Evolutionary conservation across 1,139 yeast genomes (phyloP), one percentile per base, ranked within the genome.

Genomic region (Spathaspora sp.): DNA sequence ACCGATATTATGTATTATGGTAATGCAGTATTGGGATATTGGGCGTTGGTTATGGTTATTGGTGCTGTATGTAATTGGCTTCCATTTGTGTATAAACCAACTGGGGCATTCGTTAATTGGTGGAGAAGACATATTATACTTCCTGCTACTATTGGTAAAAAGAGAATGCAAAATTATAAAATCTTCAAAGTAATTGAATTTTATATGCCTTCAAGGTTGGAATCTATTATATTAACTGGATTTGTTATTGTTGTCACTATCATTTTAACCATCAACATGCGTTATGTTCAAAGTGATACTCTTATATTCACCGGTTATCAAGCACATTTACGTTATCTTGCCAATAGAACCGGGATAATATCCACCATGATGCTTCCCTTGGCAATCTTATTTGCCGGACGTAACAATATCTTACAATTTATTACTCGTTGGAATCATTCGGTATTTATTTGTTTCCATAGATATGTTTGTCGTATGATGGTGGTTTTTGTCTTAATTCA

Each of bases 161-260:
- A 41, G 15, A 52, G 49, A 34, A 40, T 43, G 18, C 47, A 49
- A 34, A 47, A 66, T 39, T 51, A 57, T 36, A 58, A 59, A 34
- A 51, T 54, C 23, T 56, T 61, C 36, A 55, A 64, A 3, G 45
- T 61, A 23, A 55, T 61, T 31, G 59, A 68, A 60, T 46, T 55
- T 59, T 27, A 69, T 33, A 51, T 81, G 23, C 91, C 91, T 0
- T 78, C 87, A 2, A 70, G 89, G 44, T 64, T 77, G 52, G 89
- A 82, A 59, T 55, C 79, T 0, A 47, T 76, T 4, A 63, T 77
- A 39, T 65, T 81, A 13, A 52, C 64, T 15, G 63, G 77, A 10
- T 81, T 78, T 59, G 56, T 77, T 16, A 57, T 74, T 3, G 63
- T 81, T 48, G 69, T 71, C 39, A 51, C 79, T 18, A 62, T 81